phyloP scores from a whole-genome alignment of 805 yeast genomes.

The Nakazawaea siamensis region DNA sequence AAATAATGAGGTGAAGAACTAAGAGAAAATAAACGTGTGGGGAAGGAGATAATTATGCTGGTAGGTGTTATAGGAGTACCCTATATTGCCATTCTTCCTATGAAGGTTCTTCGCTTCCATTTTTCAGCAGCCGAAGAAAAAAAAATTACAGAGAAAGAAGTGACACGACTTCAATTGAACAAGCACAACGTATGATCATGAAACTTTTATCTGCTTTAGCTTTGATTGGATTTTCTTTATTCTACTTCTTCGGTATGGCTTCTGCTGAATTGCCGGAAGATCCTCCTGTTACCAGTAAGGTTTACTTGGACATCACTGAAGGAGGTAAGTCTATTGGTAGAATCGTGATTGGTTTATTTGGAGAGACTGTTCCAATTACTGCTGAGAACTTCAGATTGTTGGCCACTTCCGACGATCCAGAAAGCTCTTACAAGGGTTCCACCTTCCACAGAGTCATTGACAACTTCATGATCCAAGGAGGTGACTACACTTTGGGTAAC shows the following conservation, averaged over 20 bases:
- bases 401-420: constrained; percentile 66
- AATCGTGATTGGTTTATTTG: constrained; percentile 80
- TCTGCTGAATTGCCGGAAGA: constrained; percentile 22
- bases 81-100: too few species aligned
- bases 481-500: constrained; percentile 63
- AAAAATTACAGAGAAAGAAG: too few species aligned
- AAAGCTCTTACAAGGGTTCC: constrained; percentile 52
- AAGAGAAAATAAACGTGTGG: too few species aligned
- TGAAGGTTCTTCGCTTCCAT: too few species aligned
- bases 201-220: constrained; percentile 6
- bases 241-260: constrained; percentile 7
- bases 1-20: too few species aligned
- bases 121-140: too few species aligned
- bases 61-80: too few species aligned
- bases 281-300: constrained; percentile 66
- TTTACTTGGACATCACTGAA: constrained; percentile 78
- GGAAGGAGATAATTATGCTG: too few species aligned
- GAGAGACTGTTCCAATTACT: constrained; percentile 80
- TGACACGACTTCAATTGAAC: too few species aligned
- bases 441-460: constrained; percentile 69
- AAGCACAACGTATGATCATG: constrained; percentile 14
- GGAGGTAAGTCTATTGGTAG: constrained; percentile 76
- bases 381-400: constrained; percentile 82
- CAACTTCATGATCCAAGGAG: constrained; percentile 73
- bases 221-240: constrained; percentile 8